Evolutionary conservation across 352 stramenopile species (phyloP).

Genomic region (Phytophthora hibernalis): DNA sequence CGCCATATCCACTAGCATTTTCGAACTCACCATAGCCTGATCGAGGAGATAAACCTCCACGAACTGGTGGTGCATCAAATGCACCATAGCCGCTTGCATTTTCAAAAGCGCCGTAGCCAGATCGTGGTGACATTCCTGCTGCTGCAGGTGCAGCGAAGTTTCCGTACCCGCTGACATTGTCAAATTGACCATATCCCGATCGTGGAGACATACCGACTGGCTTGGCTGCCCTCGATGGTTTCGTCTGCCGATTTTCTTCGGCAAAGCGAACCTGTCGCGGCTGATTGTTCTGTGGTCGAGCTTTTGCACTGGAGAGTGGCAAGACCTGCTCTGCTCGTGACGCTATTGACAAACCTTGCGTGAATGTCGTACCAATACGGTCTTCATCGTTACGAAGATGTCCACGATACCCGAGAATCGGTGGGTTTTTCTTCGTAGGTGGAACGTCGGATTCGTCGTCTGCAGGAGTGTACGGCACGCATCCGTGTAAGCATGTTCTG

Average conservation of each 20-base stretch:
- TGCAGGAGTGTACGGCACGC: slow-evolving; percentile 29
- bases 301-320: slow-evolving; percentile 3
- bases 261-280: slow-evolving; percentile 32
- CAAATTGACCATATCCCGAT: slow-evolving; percentile 46
- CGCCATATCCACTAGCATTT: slow-evolving; percentile 35
- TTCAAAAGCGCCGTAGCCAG: slow-evolving; percentile 37
- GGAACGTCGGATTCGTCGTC: slow-evolving; percentile 24
- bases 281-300: slow-evolving; percentile 7
- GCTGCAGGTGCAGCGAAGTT: slow-evolving; percentile 40
- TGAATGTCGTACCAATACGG: slow-evolving; percentile 76
- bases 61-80: slow-evolving; percentile 14
- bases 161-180: slow-evolving; percentile 42
- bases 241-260: slow-evolving; percentile 14
- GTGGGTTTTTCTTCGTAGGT: slow-evolving; percentile 38
- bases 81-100: slow-evolving; percentile 29
- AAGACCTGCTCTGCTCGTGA: slow-evolving; percentile 23
- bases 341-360: slow-evolving; percentile 52
- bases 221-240: slow-evolving; percentile 3
- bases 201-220: slow-evolving; percentile 21
- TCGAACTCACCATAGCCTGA: slow-evolving; percentile 45
- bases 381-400: slow-evolving; percentile 66
- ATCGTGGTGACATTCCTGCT: slow-evolving; percentile 26
- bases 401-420: slow-evolving; percentile 72
- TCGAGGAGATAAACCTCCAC: slow-evolving; percentile 8
- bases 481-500: slow-evolving; percentile 78